Conservation (phyloP, 352 stramenopile genomes). For the Globisporangium lucens region DNA sequence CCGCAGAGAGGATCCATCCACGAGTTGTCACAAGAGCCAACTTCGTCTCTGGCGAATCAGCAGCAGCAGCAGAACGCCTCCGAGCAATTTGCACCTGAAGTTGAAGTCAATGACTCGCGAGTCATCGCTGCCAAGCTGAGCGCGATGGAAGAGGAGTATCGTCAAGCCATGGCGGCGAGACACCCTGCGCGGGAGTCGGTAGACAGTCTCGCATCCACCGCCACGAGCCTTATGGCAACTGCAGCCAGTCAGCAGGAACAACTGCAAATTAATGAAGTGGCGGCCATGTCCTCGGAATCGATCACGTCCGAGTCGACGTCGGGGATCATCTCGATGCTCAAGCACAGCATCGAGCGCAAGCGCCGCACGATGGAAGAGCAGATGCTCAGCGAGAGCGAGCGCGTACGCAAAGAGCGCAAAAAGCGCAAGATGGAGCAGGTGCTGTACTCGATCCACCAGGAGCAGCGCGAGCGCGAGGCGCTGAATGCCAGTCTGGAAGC, state of each 20-base stretch:
- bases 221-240: neutral
- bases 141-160: slow-evolving; percentile 47
- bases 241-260: slow-evolving; percentile 1
- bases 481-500: neutral
- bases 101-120: slow-evolving; percentile 6
- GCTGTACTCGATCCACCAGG: slow-evolving; percentile 45
- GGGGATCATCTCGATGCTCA: slow-evolving; percentile 47
- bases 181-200: slow-evolving; percentile 3
- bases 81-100: neutral
- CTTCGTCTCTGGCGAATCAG: neutral
- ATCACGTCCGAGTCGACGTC: slow-evolving; percentile 23
- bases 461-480: slow-evolving; percentile 39
- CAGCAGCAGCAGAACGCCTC: neutral
- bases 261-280: neutral
- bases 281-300: neutral
- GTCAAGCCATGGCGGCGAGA: slow-evolving; percentile 19
- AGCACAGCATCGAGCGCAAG: slow-evolving; percentile 55
- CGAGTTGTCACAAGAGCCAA: neutral
- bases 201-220: neutral
- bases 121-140: slow-evolving; percentile 32
- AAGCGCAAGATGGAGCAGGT: slow-evolving; percentile 61
- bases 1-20: neutral
- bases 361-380: slow-evolving; percentile 42
- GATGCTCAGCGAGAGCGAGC: slow-evolving; percentile 48
- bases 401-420: slow-evolving; percentile 54